These are phyloP conservation scores for Phlegmacium glaucopus DNA, from an alignment of 768 basidiomycete genomes.

Conservation along the genomic window DNA sequence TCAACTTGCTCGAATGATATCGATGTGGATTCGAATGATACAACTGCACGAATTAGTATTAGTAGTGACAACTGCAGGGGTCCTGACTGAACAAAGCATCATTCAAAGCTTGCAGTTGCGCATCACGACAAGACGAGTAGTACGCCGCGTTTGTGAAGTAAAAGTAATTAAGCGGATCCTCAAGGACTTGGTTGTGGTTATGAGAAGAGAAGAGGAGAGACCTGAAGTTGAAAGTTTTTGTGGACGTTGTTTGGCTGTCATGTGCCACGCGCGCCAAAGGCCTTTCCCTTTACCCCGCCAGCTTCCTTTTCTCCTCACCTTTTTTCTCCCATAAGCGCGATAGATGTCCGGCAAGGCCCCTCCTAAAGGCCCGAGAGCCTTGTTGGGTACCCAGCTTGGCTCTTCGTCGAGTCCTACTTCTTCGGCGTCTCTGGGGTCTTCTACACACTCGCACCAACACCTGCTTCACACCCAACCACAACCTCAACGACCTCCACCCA, in stretches of 20 bases:
- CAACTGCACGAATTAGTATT: no score
- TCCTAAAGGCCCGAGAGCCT: slow-evolving; percentile 69
- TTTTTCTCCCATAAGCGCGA: slow-evolving; percentile 10
- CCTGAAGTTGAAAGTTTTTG: slow-evolving; percentile 12
- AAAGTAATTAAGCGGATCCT: background rate
- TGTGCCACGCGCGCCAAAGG: slow-evolving; percentile 27
- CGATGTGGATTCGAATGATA: no score
- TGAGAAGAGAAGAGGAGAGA: slow-evolving; percentile 9
- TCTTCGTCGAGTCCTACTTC: slow-evolving; percentile 19
- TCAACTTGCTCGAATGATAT: no score
- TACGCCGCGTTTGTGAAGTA: no score
- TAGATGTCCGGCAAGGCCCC: slow-evolving; percentile 77
- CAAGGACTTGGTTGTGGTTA: slow-evolving; percentile 10
- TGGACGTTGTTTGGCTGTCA: slow-evolving; percentile 26
- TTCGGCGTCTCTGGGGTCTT: slow-evolving; percentile 25
- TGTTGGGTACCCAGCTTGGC: slow-evolving; percentile 38
- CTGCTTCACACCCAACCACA: slow-evolving; percentile 21
- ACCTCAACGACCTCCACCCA: slow-evolving; percentile 14
- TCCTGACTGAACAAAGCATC: no score
- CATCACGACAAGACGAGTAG: no score
- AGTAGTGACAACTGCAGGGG: no score
- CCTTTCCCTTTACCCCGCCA: slow-evolving; percentile 11
- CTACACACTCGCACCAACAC: slow-evolving; percentile 30
- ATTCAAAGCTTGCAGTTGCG: no score
- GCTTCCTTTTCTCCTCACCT: slow-evolving; percentile 10